Percentiles rank a stretch among this genome's conserved stretches.
These are phyloP conservation scores for Takashimella tepidaria DNA, from an alignment of 1,284 basidiomycete genomes.

Conservation along the genomic window DNA sequence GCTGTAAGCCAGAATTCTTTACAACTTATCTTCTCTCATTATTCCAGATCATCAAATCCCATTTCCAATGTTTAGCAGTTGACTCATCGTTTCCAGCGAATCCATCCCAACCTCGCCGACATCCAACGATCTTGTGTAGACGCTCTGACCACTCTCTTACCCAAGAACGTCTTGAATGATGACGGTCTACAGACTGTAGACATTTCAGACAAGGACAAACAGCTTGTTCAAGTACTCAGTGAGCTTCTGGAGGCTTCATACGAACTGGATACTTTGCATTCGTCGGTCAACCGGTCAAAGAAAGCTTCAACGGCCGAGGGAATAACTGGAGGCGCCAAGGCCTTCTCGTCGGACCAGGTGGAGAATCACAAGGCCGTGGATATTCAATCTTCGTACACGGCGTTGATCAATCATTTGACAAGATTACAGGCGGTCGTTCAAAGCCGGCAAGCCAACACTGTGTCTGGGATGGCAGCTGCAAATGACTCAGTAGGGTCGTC, in stretches of 20 bases:
- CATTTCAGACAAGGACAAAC: constrained; percentile 9
- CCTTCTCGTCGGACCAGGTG: no score
- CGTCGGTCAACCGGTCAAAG: no score
- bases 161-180: neutral
- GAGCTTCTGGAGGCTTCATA: constrained; percentile 39
- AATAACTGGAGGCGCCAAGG: no score
- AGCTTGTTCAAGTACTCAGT: constrained; percentile 26
- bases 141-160: constrained; percentile 23
- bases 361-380: neutral
- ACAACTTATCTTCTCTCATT: neutral
- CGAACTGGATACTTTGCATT: constrained; percentile 33
- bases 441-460: neutral
- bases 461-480: no score
- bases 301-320: no score
- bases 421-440: constrained; percentile 3
- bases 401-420: constrained; percentile 5
- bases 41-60: constrained; percentile 1
- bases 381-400: constrained; percentile 4
- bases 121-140: constrained; percentile 29
- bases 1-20: constrained; percentile 1
- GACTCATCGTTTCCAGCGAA: neutral
- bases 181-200: neutral
- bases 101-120: constrained; percentile 18
- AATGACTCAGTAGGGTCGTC: neutral
- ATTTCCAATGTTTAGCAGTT: neutral